Conservation (phyloP, 2,329 filamentous ascomycete species). For the Apiospora kogelbergensis region DNA sequence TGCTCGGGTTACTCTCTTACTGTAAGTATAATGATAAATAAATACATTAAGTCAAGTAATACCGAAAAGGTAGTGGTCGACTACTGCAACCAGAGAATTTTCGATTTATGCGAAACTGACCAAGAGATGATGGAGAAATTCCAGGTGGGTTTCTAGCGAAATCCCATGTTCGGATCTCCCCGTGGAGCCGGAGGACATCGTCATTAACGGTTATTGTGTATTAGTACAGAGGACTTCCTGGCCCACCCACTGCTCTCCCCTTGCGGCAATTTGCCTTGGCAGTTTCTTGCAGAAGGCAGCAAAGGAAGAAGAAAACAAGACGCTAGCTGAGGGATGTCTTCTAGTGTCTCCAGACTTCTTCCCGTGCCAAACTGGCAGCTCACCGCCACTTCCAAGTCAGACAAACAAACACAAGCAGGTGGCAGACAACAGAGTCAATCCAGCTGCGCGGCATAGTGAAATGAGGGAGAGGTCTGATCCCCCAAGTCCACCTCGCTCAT, state of each 20-base stretch:
- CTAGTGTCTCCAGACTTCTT: not conserved
- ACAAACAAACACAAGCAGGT: conserved; percentile 1
- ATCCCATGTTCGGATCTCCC: conserved; percentile 1
- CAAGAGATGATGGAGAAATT: not conserved
- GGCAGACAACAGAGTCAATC: conserved; percentile 4
- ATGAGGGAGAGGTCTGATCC: conserved; percentile 1
- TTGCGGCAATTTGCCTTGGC: not conserved
- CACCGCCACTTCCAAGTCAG: conserved; percentile 2
- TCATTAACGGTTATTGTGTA: not conserved
- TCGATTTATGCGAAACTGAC: not conserved
- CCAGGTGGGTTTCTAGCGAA: not conserved
- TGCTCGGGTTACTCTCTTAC: no score
- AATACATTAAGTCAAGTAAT: no score
- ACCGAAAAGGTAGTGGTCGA: not conserved
- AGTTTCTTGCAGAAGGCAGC: not conserved
- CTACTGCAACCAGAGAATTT: not conserved
- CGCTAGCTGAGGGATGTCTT: not conserved
- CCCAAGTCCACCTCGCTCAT: not conserved
- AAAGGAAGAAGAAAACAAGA: not conserved
- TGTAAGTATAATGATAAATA: no score
- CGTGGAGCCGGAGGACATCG: not conserved
- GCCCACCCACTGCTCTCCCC: not conserved
- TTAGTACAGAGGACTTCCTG: not conserved
- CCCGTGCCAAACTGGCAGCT: not conserved
- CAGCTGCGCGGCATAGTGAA: not conserved